These are phyloP conservation scores for Chaetomium cochliodes DNA, from an alignment of 495 filamentous ascomycete genomes.

Conservation along the genomic window DNA sequence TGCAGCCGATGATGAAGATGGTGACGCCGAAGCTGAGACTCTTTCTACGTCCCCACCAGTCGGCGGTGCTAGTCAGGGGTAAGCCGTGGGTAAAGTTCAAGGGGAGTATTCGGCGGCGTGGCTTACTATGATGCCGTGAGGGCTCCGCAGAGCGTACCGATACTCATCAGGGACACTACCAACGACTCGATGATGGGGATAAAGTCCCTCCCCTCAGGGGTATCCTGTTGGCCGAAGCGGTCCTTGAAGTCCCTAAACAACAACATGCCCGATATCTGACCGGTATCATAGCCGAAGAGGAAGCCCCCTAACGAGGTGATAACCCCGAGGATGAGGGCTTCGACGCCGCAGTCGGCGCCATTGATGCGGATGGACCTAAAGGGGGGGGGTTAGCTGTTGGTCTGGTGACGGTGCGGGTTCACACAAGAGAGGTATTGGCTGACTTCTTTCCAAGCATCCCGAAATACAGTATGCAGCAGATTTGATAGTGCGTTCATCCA, in stretches of 20 bases:
- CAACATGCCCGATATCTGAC: conserved; percentile 60
- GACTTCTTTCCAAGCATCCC: conserved; percentile 24
- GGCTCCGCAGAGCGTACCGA: conserved; percentile 43
- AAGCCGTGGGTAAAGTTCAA: background rate
- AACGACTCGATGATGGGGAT: conserved; percentile 41
- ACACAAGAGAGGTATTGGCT: background rate
- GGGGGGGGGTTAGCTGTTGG: background rate
- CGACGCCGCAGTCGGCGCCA: conserved; percentile 38
- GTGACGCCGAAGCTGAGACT: conserved; percentile 38
- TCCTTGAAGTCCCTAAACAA: conserved; percentile 55
- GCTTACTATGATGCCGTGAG: conserved; percentile 38
- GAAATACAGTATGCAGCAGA: background rate
- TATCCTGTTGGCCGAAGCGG: conserved; percentile 42
- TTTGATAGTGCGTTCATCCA: background rate
- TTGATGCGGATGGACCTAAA: conserved; percentile 37
- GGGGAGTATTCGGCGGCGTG: background rate
- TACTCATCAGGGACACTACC: conserved; percentile 49
- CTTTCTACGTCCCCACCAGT: conserved; percentile 42
- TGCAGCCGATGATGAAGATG: conserved; percentile 45
- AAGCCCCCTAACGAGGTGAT: conserved; percentile 67
- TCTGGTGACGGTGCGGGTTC: background rate
- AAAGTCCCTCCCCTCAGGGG: conserved; percentile 30
- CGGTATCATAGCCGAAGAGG: conserved; percentile 72
- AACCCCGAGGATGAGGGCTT: conserved; percentile 39
- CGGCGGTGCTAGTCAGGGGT: conserved; percentile 32